Evolutionary conservation across 352 stramenopile species (phyloP).

Genomic region (Globisporangium apiculatum): DNA sequence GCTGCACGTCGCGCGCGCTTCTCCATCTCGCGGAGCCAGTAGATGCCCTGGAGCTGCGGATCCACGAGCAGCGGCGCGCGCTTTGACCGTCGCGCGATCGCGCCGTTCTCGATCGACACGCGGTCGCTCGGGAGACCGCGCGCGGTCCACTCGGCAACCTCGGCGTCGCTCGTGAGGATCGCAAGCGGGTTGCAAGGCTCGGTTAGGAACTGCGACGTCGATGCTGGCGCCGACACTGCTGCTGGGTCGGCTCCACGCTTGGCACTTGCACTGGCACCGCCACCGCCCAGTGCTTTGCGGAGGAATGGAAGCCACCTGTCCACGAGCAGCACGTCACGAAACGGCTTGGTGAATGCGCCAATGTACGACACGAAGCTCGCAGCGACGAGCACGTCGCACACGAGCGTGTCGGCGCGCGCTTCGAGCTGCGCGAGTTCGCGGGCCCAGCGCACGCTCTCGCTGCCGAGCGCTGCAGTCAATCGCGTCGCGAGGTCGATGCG

Average conservation of each 20-base stretch:
- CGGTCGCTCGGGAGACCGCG: conserved; percentile 83
- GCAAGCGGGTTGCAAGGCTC: conserved; percentile 47
- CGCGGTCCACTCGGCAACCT: conserved; percentile 84
- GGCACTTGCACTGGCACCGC: conserved; percentile 14
- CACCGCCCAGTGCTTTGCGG: conserved; percentile 31
- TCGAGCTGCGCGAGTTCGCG: conserved; percentile 78
- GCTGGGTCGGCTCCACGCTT: conserved; percentile 4
- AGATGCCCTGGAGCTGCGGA: conserved; percentile 87
- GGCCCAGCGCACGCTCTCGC: conserved; percentile 91
- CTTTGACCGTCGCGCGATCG: conserved; percentile 73
- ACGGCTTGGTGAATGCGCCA: conserved; percentile 92
- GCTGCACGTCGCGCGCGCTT: conserved; percentile 35
- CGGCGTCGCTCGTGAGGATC: conserved; percentile 65
- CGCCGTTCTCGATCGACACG: conserved; percentile 89
- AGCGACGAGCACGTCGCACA: conserved; percentile 88
- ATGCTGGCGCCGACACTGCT: background rate
- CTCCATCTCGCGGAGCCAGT: conserved; percentile 85
- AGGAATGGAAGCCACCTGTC: conserved; percentile 88
- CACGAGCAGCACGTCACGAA: conserved; percentile 80
- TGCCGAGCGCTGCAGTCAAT: conserved; percentile 87
- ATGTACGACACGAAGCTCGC: conserved; percentile 92
- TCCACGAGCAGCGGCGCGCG: conserved; percentile 88
- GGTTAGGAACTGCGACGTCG: conserved; percentile 15
- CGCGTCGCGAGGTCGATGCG: conserved; percentile 91
- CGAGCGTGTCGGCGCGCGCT: conserved; percentile 62